A percentile compares a stretch with the other conserved stretches of the same genome.
Conservation (phyloP, 2,329 filamentous ascomycete genomes). For the Phaeosphaeria sp. region DNA sequence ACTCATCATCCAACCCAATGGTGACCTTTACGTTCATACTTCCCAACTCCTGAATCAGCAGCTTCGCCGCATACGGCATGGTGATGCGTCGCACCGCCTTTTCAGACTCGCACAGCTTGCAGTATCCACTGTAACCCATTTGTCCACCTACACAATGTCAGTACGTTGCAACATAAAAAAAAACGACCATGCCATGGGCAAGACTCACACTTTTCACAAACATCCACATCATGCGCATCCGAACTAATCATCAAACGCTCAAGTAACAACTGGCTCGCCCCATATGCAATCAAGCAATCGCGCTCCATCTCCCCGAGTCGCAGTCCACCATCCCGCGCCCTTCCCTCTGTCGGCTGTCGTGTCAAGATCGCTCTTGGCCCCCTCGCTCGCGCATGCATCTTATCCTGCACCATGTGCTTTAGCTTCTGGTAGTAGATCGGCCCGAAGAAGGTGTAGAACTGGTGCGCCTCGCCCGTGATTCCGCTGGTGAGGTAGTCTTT, state of each 20-base stretch:
- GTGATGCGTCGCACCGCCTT: constrained; percentile 88
- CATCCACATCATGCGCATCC: constrained; percentile 88
- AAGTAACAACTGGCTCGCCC: constrained; percentile 87
- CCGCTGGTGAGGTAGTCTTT: constrained; percentile 97
- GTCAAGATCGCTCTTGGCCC: constrained; percentile 92
- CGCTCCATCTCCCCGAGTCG: constrained; percentile 98
- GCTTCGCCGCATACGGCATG: constrained; percentile 96
- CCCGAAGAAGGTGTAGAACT: constrained; percentile 97
- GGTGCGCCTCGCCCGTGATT: constrained; percentile 90
- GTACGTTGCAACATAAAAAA: background rate
- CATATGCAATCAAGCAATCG: constrained; percentile 96
- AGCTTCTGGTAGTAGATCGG: constrained; percentile 99
- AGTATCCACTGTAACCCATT: constrained; percentile 95
- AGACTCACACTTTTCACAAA: constrained; percentile 78
- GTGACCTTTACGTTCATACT: constrained; percentile 99
- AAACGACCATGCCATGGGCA: background rate
- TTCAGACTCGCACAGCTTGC: constrained; percentile 87
- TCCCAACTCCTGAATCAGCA: constrained; percentile 92
- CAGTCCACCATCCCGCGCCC: constrained; percentile 88
- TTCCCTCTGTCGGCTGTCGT: constrained; percentile 93
- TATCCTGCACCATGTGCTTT: constrained; percentile 99
- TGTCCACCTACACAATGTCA: constrained; percentile 63
- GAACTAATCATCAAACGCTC: constrained; percentile 95
- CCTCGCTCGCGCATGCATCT: constrained; percentile 95
- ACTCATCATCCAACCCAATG: constrained; percentile 91